Evolutionary conservation across 345 rosid genomes (phyloP).

Genomic region (Hibiscus tridactylites): DNA sequence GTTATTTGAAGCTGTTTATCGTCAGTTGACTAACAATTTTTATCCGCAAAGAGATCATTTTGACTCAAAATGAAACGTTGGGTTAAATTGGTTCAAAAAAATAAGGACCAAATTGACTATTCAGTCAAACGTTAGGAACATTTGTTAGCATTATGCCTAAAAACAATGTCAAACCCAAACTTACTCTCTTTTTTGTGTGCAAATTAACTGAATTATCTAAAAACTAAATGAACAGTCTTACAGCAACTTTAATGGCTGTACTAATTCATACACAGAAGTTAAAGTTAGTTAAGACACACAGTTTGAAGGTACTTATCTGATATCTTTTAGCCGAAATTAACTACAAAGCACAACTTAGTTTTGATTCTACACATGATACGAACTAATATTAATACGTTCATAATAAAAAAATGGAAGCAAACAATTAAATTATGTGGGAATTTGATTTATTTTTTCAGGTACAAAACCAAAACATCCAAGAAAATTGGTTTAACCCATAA

Average conservation of each 20-base stretch:
- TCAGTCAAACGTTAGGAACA: too few species aligned
- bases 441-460: not conserved
- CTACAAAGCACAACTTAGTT: not conserved
- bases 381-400: not conserved
- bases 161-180: too few species aligned
- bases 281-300: not conserved
- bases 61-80: too few species aligned
- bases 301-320: not conserved
- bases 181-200: not conserved
- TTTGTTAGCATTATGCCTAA: too few species aligned
- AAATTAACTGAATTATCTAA: not conserved
- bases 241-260: not conserved
- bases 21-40: too few species aligned
- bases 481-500: conserved; percentile 22
- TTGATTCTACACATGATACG: not conserved
- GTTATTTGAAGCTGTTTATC: too few species aligned
- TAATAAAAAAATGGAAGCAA: not conserved
- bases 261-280: not conserved
- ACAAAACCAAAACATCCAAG: not conserved
- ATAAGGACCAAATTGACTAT: too few species aligned
- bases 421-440: not conserved
- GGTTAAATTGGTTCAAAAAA: too few species aligned
- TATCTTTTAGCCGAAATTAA: not conserved
- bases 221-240: not conserved
- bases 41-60: too few species aligned